Evolutionary conservation across 495 filamentous ascomycete species (phyloP).

Genomic region (Penicillium pancosmium): DNA sequence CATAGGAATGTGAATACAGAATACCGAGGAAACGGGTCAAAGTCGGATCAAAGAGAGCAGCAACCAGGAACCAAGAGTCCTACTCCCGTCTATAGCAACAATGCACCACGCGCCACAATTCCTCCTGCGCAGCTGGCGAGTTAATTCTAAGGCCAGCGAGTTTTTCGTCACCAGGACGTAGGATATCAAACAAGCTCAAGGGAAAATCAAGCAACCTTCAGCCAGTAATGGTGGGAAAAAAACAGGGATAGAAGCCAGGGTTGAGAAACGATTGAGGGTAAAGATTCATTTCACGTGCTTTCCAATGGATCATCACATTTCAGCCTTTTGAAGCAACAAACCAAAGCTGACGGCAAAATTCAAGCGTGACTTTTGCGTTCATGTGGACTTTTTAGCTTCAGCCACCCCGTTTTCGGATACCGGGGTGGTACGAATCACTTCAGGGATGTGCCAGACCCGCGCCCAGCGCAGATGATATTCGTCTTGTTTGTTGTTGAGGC

Average conservation of each 20-base stretch:
- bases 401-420: conserved; percentile 33
- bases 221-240: neutral
- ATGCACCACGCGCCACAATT: conserved; percentile 5
- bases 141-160: conserved; percentile 18
- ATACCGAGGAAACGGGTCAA: conserved; percentile 3
- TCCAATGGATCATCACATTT: too few relatives aligned
- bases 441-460: conserved; percentile 65
- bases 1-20: conserved; percentile 10
- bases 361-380: conserved; percentile 7
- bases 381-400: conserved; percentile 46
- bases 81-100: conserved; percentile 25
- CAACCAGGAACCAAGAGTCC: conserved; percentile 7
- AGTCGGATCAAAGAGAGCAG: neutral
- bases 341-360: conserved; percentile 3
- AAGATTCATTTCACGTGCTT: too few relatives aligned
- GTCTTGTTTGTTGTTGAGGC: conserved; percentile 74
- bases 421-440: conserved; percentile 52
- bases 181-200: conserved; percentile 7
- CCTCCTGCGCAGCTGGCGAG: conserved; percentile 8
- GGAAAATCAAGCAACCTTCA: neutral
- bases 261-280: neutral
- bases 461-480: conserved; percentile 79
- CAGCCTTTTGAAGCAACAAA: neutral
- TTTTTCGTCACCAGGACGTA: conserved; percentile 17
- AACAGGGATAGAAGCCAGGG: neutral